A percentile compares a stretch with the other conserved stretches of the same genome.
Conservation (phyloP, 2,329 filamentous ascomycete genomes). For the Cladosporium oxysporum region DNA sequence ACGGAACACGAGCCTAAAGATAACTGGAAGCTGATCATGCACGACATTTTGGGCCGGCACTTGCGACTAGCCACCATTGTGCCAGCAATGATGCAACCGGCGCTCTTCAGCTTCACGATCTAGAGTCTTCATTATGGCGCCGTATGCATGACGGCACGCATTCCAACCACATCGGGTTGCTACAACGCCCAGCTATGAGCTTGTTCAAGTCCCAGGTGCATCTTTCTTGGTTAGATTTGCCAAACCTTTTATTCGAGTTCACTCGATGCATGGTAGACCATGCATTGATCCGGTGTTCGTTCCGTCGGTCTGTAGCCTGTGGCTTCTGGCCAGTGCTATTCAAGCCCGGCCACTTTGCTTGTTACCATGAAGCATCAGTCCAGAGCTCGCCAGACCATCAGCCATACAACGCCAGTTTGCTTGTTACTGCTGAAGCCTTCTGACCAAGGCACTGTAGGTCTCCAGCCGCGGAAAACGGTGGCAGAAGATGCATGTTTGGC, state of each 20-base stretch:
- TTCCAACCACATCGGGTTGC: background rate
- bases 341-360: background rate
- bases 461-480: background rate
- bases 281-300: background rate
- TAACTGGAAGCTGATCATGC: background rate
- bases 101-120: background rate
- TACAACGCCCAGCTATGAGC: background rate
- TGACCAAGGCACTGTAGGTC: background rate
- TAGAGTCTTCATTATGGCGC: background rate
- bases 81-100: background rate
- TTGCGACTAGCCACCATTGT: background rate
- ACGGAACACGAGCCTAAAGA: background rate
- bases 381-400: conserved; percentile 1
- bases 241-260: background rate
- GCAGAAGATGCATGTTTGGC: background rate
- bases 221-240: background rate
- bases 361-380: background rate
- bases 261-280: background rate
- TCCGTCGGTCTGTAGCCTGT: background rate
- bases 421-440: background rate
- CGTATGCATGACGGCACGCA: background rate
- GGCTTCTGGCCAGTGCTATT: background rate
- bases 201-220: background rate
- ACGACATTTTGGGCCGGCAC: background rate
- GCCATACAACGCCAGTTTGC: background rate